Percentiles rank a stretch among this genome's conserved stretches.
Evolutionary conservation across 768 basidiomycete species (phyloP).

Genomic region (Naganishia friedmannii): DNA sequence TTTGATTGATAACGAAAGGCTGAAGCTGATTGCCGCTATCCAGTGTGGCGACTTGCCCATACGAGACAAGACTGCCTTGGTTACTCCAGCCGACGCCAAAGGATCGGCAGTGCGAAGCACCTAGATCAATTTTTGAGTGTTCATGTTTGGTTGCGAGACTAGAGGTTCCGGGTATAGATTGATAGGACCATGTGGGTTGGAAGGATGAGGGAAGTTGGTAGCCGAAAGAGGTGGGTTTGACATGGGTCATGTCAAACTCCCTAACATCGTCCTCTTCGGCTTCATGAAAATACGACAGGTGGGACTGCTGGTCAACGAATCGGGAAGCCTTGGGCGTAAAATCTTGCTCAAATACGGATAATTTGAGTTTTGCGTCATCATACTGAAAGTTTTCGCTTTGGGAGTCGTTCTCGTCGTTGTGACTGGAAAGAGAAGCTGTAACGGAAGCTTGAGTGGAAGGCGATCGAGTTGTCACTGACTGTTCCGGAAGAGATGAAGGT

Average conservation of each 20-base stretch:
- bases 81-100: constrained; percentile 23
- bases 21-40: neutral
- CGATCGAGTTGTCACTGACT: constrained; percentile 3
- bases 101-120: constrained; percentile 12
- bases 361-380: constrained; percentile 1
- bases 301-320: neutral
- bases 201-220: constrained; percentile 25
- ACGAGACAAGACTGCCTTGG: constrained; percentile 20
- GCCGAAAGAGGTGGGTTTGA: constrained; percentile 26
- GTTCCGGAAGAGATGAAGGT: neutral
- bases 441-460: constrained; percentile 18
- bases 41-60: constrained; percentile 15
- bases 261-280: constrained; percentile 44
- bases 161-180: constrained; percentile 16
- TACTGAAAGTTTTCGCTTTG: constrained; percentile 9
- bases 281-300: constrained; percentile 47
- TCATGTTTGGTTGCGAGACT: constrained; percentile 17
- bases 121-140: neutral
- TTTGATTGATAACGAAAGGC: neutral
- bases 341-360: constrained; percentile 18
- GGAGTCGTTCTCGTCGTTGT: neutral
- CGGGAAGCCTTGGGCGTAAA: constrained; percentile 10
- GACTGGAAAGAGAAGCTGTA: constrained; percentile 1
- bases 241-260: constrained; percentile 28
- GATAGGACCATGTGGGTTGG: constrained; percentile 22